Evolutionary conservation across 192 early-diverging fungal genomes (phyloP), one percentile per base, ranked within the genome.

Genomic region (Mortierella hygrophila): DNA sequence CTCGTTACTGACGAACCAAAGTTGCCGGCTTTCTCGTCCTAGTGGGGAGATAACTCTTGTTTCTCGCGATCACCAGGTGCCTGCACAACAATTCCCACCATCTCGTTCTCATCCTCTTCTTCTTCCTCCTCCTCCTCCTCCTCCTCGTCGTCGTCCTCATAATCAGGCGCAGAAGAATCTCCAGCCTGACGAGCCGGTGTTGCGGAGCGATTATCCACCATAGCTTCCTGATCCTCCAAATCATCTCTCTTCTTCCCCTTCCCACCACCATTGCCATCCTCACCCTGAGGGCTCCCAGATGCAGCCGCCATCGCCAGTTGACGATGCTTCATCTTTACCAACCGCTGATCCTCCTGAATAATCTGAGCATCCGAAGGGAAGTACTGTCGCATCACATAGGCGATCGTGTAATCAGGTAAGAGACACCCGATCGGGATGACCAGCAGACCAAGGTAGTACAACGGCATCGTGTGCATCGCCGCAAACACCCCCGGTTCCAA

Each of bases 311-410:
- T 29, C 1, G 37, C 60, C 44, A 52, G 35, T 35, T 74, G 71
- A 11, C 44, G 15, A 32, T 68, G 42, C 49, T 73, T 76, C 79
- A 86, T 78, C 75, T 55, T 70, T 0, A 54, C 52, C 49, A 86
- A n/a, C 3, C 78, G 54, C 40, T 86, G 84, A 11, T 86, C 84
- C 54, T 86, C 84, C 54, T 86, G 84, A 41, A 86, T 78, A 49
- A 86, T 86, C 70, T 86, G 79, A 6, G 84, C 84, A 68, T 86
- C 84, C 76, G 84, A 81, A 7, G 84, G 84, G 10, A 47, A 70
- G 72, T 74, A 86, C 44, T 86, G 84, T 23, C 84, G 79, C 44
- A 72, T 41, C 21, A 23, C 57, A 40, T 69, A 86, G 2, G 78
- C 75, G 11, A 86, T 23, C 29, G 75, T 60, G 26, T 86, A 86